Conservation (phyloP, 352 stramenopile species). For the Pythium phragmitis region DNA sequence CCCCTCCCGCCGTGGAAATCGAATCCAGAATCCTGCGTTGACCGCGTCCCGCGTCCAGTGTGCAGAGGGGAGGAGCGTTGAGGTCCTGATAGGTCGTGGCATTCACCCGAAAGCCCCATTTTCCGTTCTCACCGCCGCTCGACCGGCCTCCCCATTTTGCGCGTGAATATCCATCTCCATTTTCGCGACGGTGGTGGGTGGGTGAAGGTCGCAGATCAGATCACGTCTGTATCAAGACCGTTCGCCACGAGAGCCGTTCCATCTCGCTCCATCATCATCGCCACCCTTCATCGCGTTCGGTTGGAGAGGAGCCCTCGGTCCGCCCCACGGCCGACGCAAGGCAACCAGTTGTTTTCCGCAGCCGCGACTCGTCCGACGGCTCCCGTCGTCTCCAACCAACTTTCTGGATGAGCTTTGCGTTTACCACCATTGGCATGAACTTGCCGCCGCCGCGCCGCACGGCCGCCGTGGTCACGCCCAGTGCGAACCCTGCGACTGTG, state of each 20-base stretch:
- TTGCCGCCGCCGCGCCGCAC: conserved; percentile 2
- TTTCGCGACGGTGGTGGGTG: no score
- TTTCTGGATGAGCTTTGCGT: conserved; percentile 1
- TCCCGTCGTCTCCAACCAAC: no score
- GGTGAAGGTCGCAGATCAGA: no score
- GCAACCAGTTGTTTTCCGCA: no score
- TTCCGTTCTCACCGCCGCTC: neutral
- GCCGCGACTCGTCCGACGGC: no score
- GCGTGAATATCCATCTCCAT: neutral
- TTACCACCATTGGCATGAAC: neutral
- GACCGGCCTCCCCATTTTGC: neutral
- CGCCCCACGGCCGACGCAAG: no score
- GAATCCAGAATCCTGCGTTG: conserved; percentile 9
- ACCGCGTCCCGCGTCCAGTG: neutral
- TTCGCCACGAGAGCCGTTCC: no score
- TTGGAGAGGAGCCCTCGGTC: no score
- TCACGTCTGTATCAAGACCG: no score
- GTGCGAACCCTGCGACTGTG: conserved; percentile 4
- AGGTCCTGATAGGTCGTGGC: neutral
- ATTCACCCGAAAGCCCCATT: neutral
- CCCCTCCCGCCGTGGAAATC: neutral
- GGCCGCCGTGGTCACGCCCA: neutral
- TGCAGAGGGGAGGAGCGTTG: neutral
- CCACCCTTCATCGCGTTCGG: no score
- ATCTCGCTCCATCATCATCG: no score